Evolutionary conservation across 257 asterid species (phyloP), one percentile per base, ranked within the genome.

Genomic region (Eucommia ulmoides): DNA sequence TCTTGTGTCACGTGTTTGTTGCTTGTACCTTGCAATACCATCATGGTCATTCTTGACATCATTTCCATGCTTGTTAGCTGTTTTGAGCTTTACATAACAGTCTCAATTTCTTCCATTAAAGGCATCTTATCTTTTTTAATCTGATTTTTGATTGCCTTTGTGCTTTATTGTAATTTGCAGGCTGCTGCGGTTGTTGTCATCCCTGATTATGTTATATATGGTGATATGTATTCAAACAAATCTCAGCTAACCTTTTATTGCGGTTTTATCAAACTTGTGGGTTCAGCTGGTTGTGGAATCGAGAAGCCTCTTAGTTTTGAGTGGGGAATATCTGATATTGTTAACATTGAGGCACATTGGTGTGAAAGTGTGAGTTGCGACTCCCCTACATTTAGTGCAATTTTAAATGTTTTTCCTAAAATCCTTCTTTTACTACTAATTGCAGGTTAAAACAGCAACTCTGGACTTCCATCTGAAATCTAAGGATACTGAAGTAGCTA

Each of bases 161-260:
- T 3, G 9, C 2, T 35, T 4, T 35, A 10, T 38, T 48, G 29
- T 48, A 21, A 19, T 60, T 48, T 53, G 69, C 84, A 88, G 97
- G 89, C 74, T 68, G 26, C 58, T 23, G 50, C 65, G 51, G 93
- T 84, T 63, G 64, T 61, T 59, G 66, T 84, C 63, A 33, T 45
- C 46, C 89, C 97, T 41, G 52, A 60, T 50, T 74, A 73, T 45
- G 66, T 84, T 67, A 60, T 65, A 54, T 73, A 62, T 42, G 74
- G 62, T 63, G 58, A 67, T 19, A 47, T 33, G 51, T 66, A 41
- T 62, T 79, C 66, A 56, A 72, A 63, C 18, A 60, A 44, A 38
- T 74, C 88, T 53, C 17, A 15, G 17, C 59, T 88, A 70, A 70
- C 69, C 3, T 88, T 88, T 72, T 81, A 93, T 21, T 55, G 52